A percentile compares a stretch with the other conserved stretches of the same genome.
These are phyloP conservation scores for Rugosomyces carneus DNA, from an alignment of 1,284 basidiomycete species.

Conservation along the genomic window DNA sequence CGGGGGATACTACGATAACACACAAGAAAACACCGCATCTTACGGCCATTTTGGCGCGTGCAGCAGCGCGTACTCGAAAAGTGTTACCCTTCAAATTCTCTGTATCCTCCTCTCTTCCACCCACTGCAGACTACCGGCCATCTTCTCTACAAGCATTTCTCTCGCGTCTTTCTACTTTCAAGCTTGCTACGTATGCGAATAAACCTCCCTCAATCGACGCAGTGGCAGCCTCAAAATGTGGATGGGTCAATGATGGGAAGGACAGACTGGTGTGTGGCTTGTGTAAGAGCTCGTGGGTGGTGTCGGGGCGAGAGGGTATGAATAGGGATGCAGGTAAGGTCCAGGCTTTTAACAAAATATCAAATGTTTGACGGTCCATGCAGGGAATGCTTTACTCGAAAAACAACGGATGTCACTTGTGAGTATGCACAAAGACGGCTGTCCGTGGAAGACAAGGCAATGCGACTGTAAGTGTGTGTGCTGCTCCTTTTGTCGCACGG, in stretches of 20 bases:
- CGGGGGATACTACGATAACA: constrained; percentile 24
- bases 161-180: constrained; percentile 66
- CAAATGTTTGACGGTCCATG: constrained; percentile 6
- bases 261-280: constrained; percentile 67
- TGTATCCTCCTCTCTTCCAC: constrained; percentile 24
- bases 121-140: constrained; percentile 64
- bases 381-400: constrained; percentile 63
- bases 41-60: constrained; percentile 57
- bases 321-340: constrained; percentile 65
- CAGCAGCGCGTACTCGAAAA: constrained; percentile 51
- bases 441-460: constrained; percentile 74
- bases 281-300: constrained; percentile 66
- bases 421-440: constrained; percentile 68
- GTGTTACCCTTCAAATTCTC: constrained; percentile 37
- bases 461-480: constrained; percentile 55
- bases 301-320: constrained; percentile 60
- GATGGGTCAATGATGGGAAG: constrained; percentile 75
- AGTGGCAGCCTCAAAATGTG: constrained; percentile 70
- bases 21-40: constrained; percentile 65
- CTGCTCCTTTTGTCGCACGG: background rate
- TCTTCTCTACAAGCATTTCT: constrained; percentile 69
- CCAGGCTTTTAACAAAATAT: constrained; percentile 21
- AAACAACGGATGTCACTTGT: constrained; percentile 63
- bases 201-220: constrained; percentile 70
- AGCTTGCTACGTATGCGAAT: constrained; percentile 69